Conservation (phyloP, 805 yeast species). For the Ogataea haglerorum region DNA sequence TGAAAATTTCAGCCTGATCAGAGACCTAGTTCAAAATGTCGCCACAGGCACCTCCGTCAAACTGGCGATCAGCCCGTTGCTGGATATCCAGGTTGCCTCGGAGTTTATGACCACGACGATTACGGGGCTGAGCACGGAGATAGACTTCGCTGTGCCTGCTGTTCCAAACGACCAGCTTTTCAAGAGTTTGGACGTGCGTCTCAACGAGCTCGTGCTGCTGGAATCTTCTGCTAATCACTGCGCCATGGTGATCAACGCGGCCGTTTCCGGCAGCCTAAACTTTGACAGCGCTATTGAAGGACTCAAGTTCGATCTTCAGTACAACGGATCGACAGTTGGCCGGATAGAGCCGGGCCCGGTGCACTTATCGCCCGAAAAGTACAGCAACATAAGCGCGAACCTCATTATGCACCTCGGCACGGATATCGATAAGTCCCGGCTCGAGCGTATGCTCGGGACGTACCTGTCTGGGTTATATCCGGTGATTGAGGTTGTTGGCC, state of each 20-base stretch:
- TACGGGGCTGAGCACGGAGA: not conserved
- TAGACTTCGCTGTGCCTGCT: slow-evolving; percentile 2
- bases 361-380: slow-evolving; percentile 17
- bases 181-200: slow-evolving; percentile 4
- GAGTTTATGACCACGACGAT: slow-evolving; percentile 22
- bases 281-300: slow-evolving; percentile 27
- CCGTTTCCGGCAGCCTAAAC: slow-evolving; percentile 30
- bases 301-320: slow-evolving; percentile 19
- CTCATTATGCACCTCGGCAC: slow-evolving; percentile 19
- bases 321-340: slow-evolving; percentile 37
- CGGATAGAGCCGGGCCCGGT: slow-evolving; percentile 26
- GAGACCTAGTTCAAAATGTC: not conserved
- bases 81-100: slow-evolving; percentile 24
- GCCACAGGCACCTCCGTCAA: slow-evolving; percentile 4
- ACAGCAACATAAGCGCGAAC: slow-evolving; percentile 22
- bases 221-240: slow-evolving; percentile 28
- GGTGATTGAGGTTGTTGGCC: slow-evolving; percentile 29
- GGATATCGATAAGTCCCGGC: slow-evolving; percentile 18
- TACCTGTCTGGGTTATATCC: slow-evolving; percentile 39
- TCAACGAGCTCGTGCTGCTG: slow-evolving; percentile 22
- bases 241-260: slow-evolving; percentile 31
- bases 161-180: slow-evolving; percentile 2
- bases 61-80: slow-evolving; percentile 3
- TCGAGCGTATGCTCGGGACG: slow-evolving; percentile 37
- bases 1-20: not conserved